Percentiles rank a stretch among this genome's conserved stretches.
phyloP scores from a whole-genome alignment of 345 rosid species.

The Geranium brycei region DNA sequence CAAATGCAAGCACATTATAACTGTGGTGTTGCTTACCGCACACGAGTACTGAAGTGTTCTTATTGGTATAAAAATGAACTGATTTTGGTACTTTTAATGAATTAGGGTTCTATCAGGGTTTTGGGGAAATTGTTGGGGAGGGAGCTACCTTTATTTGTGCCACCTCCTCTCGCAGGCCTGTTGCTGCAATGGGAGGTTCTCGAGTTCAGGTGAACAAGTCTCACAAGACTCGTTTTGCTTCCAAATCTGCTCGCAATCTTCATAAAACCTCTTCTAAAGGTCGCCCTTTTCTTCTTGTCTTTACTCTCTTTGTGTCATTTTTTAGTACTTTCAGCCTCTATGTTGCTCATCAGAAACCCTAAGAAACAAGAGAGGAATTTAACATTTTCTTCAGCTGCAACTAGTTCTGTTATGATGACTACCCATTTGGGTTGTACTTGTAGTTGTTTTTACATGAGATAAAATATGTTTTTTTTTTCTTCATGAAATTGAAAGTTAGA shows the following conservation, averaged over 20 bases:
- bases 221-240: conserved; percentile 68
- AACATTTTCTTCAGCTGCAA: background rate
- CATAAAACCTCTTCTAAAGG: conserved; percentile 61
- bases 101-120: no score
- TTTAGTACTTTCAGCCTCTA: background rate
- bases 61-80: no score
- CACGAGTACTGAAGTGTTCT: no score
- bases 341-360: background rate
- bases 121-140: no score
- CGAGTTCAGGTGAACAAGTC: conserved; percentile 71
- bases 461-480: background rate
- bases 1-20: no score
- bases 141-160: background rate
- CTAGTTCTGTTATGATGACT: background rate
- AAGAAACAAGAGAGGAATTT: background rate
- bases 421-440: background rate
- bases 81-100: no score
- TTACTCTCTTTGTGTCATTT: no score
- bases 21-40: no score
- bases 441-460: no score
- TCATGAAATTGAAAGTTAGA: background rate
- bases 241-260: conserved; percentile 70
- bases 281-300: conserved; percentile 4
- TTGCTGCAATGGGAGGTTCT: conserved; percentile 49
- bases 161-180: background rate